phyloP scores from a whole-genome alignment of 306 rosid species.

The Begonia peltatifolia region DNA sequence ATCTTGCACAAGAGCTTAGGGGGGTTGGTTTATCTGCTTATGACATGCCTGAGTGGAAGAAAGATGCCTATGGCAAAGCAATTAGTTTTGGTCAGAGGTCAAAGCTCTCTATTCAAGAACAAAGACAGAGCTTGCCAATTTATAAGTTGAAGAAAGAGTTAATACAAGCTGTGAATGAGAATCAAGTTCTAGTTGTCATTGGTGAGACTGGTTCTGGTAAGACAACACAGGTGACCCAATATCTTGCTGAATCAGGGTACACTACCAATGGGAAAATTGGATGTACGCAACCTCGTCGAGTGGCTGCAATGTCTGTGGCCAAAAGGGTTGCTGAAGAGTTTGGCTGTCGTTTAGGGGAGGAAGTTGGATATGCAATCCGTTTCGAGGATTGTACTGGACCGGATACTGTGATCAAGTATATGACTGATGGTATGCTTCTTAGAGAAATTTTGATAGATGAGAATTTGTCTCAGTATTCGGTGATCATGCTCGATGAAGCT shows the following conservation, averaged over 20 bases:
- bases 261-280: conserved; percentile 70
- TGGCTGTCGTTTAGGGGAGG: conserved; percentile 79
- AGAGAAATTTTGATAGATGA: conserved; percentile 70
- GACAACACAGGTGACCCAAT: conserved; percentile 87
- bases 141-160: conserved; percentile 70
- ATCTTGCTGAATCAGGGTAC: conserved; percentile 80
- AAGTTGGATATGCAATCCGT: conserved; percentile 85
- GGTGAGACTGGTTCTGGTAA: conserved; percentile 95
- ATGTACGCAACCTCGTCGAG: conserved; percentile 88
- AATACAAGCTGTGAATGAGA: conserved; percentile 67
- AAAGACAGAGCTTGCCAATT: conserved; percentile 69
- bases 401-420: conserved; percentile 72
- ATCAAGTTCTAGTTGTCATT: conserved; percentile 69
- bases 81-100: conserved; percentile 78
- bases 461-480: conserved; percentile 63
- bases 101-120: conserved; percentile 78
- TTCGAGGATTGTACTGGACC: conserved; percentile 83
- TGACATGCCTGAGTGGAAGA: conserved; percentile 92
- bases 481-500: conserved; percentile 89
- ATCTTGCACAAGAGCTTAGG: conserved; percentile 84
- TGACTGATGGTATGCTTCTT: conserved; percentile 86
- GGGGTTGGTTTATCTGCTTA: conserved; percentile 87
- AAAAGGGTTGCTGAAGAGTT: conserved; percentile 88
- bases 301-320: conserved; percentile 87
- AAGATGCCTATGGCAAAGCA: conserved; percentile 81